Base-by-base conservation (phyloP, 352 stramenopile species). In the Phytophthora cryptogea region DNA sequence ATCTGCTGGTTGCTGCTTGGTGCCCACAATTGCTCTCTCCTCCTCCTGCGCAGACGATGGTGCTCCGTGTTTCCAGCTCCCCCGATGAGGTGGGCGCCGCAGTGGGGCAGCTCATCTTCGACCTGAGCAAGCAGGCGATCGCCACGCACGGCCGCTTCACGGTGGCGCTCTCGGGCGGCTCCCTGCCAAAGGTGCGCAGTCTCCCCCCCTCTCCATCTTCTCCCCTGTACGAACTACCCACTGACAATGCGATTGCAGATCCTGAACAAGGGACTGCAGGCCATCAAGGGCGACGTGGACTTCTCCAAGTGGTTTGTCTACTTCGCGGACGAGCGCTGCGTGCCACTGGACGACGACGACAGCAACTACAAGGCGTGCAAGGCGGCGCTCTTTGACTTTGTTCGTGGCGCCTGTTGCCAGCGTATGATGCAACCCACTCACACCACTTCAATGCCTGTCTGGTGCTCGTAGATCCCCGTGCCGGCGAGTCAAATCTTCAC, bases 301-400 rank as follows among this genome's bases (percentile, higher is more conserved):
- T 99, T 96, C 70, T 82, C 88, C 44, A 98, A 98, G 61, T 99
- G 96, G 94, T 91, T 98, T 57, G 89, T 99, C n/a, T 96, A 98
- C 68, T 97, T 99, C 64, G 95, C 96, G 2, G 97, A 99, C 72
- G 97, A 99, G 76, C 91, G 97, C 59, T 99, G 92, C 60, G 97
- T 99, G 28, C 70, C 87, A 8, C 72, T 94, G 17, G 83, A 96
- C 51, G 57, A 97, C 77, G 74, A 80, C 14, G 97, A 99, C 78
- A 98, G 92, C 65, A 99, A 99, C 82, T 94, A 96, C 71, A 92
- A 96, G 59, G 88, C 92, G 0, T 96, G 97, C 75, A 88, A 94
- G 52, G 71, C 90, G 28, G 76, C 82, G 30, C 87, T 99, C 43
- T 95, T 98, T 23, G 77, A 87, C 68, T 75, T 88, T 57, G 85